These are phyloP conservation scores for Colletotrichum noveboracense DNA, from an alignment of 2,329 filamentous ascomycete genomes.

Conservation along the genomic window DNA sequence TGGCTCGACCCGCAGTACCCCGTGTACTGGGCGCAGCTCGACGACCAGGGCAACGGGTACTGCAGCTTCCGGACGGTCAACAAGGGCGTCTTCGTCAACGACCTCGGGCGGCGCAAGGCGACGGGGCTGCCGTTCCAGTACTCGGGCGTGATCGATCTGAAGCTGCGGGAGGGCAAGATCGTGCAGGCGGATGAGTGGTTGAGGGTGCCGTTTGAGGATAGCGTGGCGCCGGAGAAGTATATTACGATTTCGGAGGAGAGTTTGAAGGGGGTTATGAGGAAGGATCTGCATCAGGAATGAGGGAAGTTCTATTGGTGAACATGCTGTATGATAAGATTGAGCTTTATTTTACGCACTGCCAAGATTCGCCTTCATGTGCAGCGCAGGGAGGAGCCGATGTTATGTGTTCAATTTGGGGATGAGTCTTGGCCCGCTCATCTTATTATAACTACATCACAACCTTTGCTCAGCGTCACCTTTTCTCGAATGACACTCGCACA, in stretches of 20 bases:
- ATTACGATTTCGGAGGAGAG: slow-evolving; percentile 8
- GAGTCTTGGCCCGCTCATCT: neutral
- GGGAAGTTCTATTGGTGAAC: no score
- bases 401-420: neutral
- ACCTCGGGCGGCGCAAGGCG: slow-evolving; percentile 2
- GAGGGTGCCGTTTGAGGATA: slow-evolving; percentile 4
- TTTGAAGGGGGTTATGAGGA: slow-evolving; percentile 1
- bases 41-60: neutral
- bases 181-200: slow-evolving; percentile 6
- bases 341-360: no score
- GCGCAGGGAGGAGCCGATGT: neutral
- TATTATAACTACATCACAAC: no score
- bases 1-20: slow-evolving; percentile 6
- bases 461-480: neutral
- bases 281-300: neutral
- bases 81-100: slow-evolving; percentile 9
- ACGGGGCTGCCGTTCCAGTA: slow-evolving; percentile 7
- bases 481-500: neutral
- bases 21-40: slow-evolving; percentile 7
- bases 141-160: neutral
- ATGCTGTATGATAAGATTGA: no score
- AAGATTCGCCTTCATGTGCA: no score
- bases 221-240: slow-evolving; percentile 9
- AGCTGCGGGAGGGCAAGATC: slow-evolving; percentile 4
- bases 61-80: slow-evolving; percentile 16